Evolutionary conservation across 2,329 filamentous ascomycete genomes (phyloP).

Genomic region (Phyllosticta citribraziliensis): DNA sequence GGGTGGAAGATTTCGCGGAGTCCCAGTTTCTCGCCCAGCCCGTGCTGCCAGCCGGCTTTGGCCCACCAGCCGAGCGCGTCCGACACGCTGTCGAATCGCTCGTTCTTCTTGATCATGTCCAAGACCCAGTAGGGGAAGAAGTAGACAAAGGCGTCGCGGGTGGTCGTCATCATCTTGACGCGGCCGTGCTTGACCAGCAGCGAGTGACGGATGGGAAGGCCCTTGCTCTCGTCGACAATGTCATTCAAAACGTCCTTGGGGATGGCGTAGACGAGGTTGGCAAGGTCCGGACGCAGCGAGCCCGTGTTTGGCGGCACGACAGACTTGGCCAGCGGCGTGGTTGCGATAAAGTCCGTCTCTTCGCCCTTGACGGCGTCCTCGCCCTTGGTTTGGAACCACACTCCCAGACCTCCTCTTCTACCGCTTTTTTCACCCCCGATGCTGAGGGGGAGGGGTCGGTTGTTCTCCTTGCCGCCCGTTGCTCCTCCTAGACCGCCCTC

Average conservation of each 20-base stretch:
- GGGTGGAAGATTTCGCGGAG: slow-evolving; percentile 56
- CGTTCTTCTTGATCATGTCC: slow-evolving; percentile 70
- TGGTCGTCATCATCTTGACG: slow-evolving; percentile 69
- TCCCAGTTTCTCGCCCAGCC: slow-evolving; percentile 67
- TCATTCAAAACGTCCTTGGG: slow-evolving; percentile 86
- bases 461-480: slow-evolving; percentile 41
- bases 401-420: slow-evolving; percentile 69
- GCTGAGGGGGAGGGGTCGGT: slow-evolving; percentile 36
- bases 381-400: slow-evolving; percentile 83
- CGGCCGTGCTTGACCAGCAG: slow-evolving; percentile 65
- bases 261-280: slow-evolving; percentile 75
- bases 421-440: slow-evolving; percentile 47
- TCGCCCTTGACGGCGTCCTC: slow-evolving; percentile 74
- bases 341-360: slow-evolving; percentile 86
- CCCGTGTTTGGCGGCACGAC: slow-evolving; percentile 50
- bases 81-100: slow-evolving; percentile 74
- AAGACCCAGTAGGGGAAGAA: slow-evolving; percentile 88
- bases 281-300: slow-evolving; percentile 57
- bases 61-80: slow-evolving; percentile 94
- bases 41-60: slow-evolving; percentile 83
- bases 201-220: slow-evolving; percentile 63
- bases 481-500: slow-evolving; percentile 57
- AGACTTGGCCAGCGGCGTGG: slow-evolving; percentile 53
- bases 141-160: slow-evolving; percentile 90
- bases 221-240: slow-evolving; percentile 63